phyloP scores from a whole-genome alignment of 2,329 filamentous ascomycete species.

The Penicillium vulpinum region DNA sequence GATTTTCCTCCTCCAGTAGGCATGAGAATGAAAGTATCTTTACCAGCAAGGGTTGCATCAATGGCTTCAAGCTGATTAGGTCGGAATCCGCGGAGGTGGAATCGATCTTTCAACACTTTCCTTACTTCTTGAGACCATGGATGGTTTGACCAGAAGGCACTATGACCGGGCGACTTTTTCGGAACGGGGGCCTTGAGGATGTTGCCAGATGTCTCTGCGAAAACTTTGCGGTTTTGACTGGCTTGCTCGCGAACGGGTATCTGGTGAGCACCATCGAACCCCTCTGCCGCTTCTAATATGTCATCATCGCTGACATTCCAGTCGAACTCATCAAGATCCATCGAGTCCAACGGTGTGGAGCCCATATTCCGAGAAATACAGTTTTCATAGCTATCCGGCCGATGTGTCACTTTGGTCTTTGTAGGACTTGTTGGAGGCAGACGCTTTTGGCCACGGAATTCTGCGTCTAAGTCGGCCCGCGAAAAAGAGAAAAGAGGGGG shows the following conservation, averaged over 20 bases:
- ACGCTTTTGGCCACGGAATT: slow-evolving; percentile 3
- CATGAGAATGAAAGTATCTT: slow-evolving; percentile 95
- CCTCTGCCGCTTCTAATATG: slow-evolving; percentile 46
- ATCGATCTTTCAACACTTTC: slow-evolving; percentile 74
- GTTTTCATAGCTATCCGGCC: slow-evolving; percentile 23
- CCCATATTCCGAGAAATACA: slow-evolving; percentile 45
- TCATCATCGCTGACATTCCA: slow-evolving; percentile 47
- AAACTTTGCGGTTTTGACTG: slow-evolving; percentile 34
- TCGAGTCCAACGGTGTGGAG: slow-evolving; percentile 28
- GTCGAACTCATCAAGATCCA: slow-evolving; percentile 43
- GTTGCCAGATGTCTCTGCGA: slow-evolving; percentile 47
- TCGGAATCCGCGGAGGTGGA: slow-evolving; percentile 82
- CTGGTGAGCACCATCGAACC: slow-evolving; percentile 34
- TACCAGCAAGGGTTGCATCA: slow-evolving; percentile 82
- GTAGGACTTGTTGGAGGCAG: slow-evolving; percentile 4
- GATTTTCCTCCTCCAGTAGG: slow-evolving; percentile 97
- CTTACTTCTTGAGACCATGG: slow-evolving; percentile 87
- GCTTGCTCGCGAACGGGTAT: slow-evolving; percentile 12
- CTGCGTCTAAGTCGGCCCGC: not conserved
- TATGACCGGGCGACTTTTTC: slow-evolving; percentile 35
- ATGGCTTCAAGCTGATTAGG: slow-evolving; percentile 93
- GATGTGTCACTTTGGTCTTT: slow-evolving; percentile 2
- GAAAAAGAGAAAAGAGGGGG: not conserved
- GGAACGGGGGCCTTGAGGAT: slow-evolving; percentile 28
- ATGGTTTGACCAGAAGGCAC: slow-evolving; percentile 57